Base-by-base conservation (phyloP, 306 rosid species). In the Medicago arabica region DNA sequence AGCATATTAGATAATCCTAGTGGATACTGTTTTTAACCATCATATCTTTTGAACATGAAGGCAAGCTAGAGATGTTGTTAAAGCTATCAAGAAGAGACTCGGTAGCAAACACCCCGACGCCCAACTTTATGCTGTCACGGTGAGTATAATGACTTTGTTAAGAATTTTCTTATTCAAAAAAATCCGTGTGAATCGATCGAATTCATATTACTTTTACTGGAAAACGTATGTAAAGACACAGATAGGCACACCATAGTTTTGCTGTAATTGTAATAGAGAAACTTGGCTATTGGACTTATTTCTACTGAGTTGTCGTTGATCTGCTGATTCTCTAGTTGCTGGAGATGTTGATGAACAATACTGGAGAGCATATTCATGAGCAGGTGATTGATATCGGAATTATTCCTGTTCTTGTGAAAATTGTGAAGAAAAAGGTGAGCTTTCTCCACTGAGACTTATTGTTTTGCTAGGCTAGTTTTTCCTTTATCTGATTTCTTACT, bases 281-380 rank as follows among this genome's bases (percentile, higher is more conserved):
- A 74, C 66, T 60, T 86, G 65, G 63, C 67, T 78, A 23, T 28
- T 6, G 65, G 75, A 50, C 50, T 64, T 74, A 41, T 74, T 67
- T 69, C 67, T 54, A 60, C 69, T 70, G 3, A 73, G 54, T 17
- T 49, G 31, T 68, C 78, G n/a, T 77, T 76, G 61, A 57, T 83
- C 75, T 78, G 21, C 79, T 78, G 67, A 67, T 75, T 81, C 78
- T 85, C 79, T 84, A 94, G 98, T 83, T 94, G 85, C 82, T 94
- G 91, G 98, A 94, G 84, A 90, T 88, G 97, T 88, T 94, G 84
- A 90, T 94, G 97, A 92, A 90, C 93, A 94, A 94, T 81, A 85
- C 85, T 78, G 97, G 98, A 72, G 98, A 92, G 79, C 81, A 86
- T 75, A 76, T 94, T 51, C 97, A 92, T 74, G 90, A 89, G 84